A percentile compares a stretch with the other conserved stretches of the same genome.
Conservation (phyloP, 176 grass and related monocot species). For the Triticum dicoccoides region DNA sequence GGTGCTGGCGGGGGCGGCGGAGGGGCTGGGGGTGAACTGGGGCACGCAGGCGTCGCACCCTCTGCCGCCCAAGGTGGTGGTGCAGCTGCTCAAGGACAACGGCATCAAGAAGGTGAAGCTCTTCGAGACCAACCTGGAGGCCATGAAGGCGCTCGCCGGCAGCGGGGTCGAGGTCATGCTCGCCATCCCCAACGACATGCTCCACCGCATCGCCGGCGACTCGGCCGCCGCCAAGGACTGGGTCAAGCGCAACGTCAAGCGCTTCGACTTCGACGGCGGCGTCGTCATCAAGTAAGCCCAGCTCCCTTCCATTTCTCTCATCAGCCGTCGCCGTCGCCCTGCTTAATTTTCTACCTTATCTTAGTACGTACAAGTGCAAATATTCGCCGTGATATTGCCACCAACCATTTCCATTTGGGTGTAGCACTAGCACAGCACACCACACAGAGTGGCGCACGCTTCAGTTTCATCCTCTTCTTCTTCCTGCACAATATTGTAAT, state of each 20-base stretch:
- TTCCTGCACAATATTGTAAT: not conserved
- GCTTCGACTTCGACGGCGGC: conserved; percentile 76
- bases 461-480: not conserved
- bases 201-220: conserved; percentile 51
- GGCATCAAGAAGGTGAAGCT: conserved; percentile 79
- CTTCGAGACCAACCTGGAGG: conserved; percentile 51
- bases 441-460: not conserved
- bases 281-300: conserved; percentile 61
- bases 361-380: not conserved
- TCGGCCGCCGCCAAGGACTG: conserved; percentile 57
- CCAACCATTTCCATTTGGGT: not conserved
- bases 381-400: not conserved
- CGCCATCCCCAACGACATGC: conserved; percentile 72
- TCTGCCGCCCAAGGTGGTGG: conserved; percentile 54
- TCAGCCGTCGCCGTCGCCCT: not conserved
- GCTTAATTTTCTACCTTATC: not conserved
- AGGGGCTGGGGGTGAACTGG: conserved; percentile 74
- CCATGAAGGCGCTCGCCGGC: conserved; percentile 72
- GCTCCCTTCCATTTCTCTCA: not conserved
- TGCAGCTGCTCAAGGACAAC: conserved; percentile 61
- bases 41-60: conserved; percentile 72
- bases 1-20: not conserved
- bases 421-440: not conserved
- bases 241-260: conserved; percentile 60
- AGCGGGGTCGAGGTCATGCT: conserved; percentile 74